Evolutionary conservation across 768 basidiomycete species (phyloP).

Genomic region (Agaricus blazei): DNA sequence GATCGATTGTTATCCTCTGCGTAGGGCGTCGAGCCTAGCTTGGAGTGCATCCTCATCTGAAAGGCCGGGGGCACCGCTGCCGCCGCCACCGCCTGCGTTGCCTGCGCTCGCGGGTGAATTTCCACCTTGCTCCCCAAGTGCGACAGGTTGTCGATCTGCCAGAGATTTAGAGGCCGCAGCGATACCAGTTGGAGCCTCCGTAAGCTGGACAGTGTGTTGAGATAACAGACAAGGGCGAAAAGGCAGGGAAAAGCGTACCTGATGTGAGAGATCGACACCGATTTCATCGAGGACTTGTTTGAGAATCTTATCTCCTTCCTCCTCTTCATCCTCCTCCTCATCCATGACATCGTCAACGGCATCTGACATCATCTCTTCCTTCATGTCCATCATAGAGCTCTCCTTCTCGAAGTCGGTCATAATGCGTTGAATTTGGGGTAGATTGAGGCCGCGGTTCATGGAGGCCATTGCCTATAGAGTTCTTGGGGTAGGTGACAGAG

Average conservation of each 20-base stretch:
- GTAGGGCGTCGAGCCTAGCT: constrained; percentile 85
- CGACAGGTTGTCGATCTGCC: constrained; percentile 72
- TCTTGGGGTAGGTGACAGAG: constrained; percentile 7
- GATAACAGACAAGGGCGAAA: not conserved
- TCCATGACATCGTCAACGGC: constrained; percentile 98
- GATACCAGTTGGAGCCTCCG: constrained; percentile 76
- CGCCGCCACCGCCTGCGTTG: constrained; percentile 31
- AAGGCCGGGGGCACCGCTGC: constrained; percentile 35
- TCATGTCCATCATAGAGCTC: constrained; percentile 99
- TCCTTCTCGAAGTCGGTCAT: constrained; percentile 99
- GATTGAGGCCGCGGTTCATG: constrained; percentile 95
- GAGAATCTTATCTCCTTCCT: constrained; percentile 92
- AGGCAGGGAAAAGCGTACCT: constrained; percentile 35
- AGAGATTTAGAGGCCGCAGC: constrained; percentile 55
- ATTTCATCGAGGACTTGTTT: constrained; percentile 97
- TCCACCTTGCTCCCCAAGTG: constrained; percentile 66
- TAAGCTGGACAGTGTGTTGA: constrained; percentile 47
- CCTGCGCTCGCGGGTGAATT: constrained; percentile 23
- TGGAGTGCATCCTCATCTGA: constrained; percentile 92
- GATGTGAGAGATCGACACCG: constrained; percentile 85
- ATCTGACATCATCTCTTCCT: constrained; percentile 99
- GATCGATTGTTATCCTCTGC: constrained; percentile 46
- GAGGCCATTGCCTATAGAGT: constrained; percentile 84
- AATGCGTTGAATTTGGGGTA: constrained; percentile 91
- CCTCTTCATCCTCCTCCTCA: constrained; percentile 94